Conservation (phyloP, 768 basidiomycete genomes). For the Macrocybe gigantea region DNA sequence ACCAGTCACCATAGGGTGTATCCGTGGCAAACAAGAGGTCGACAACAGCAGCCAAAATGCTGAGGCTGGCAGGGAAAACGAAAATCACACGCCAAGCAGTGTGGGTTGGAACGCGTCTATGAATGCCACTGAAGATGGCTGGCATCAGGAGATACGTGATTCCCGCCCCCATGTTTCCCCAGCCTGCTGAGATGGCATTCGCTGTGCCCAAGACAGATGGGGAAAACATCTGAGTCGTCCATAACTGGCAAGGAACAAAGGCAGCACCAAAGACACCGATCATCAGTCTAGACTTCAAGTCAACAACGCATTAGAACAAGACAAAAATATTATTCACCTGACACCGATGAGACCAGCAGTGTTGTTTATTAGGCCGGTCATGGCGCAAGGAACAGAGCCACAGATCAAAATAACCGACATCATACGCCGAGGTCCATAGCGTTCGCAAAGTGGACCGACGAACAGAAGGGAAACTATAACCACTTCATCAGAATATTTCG, state of each 20-base stretch:
- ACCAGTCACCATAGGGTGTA: slow-evolving; percentile 50
- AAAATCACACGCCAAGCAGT: slow-evolving; percentile 55
- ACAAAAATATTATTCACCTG: neutral
- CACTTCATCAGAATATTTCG: no score
- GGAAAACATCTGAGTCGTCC: slow-evolving; percentile 59
- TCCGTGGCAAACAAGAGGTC: slow-evolving; percentile 44
- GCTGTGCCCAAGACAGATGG: slow-evolving; percentile 36
- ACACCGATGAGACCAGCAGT: slow-evolving; percentile 18
- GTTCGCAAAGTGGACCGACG: slow-evolving; percentile 46
- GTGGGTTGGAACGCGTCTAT: slow-evolving; percentile 26
- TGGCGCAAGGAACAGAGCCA: slow-evolving; percentile 53
- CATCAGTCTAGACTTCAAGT: slow-evolving; percentile 36
- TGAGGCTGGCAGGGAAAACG: slow-evolving; percentile 39
- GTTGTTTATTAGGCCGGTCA: slow-evolving; percentile 44
- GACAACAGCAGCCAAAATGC: slow-evolving; percentile 31
- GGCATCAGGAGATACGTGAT: slow-evolving; percentile 36
- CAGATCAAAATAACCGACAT: slow-evolving; percentile 49
- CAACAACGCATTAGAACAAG: slow-evolving; percentile 20
- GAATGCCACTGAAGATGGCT: slow-evolving; percentile 37
- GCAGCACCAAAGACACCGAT: slow-evolving; percentile 56
- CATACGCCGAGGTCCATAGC: slow-evolving; percentile 46
- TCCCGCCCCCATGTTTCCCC: slow-evolving; percentile 38
- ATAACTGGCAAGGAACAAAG: slow-evolving; percentile 56
- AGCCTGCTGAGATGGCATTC: slow-evolving; percentile 52
- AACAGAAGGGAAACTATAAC: slow-evolving; percentile 36